A percentile compares a stretch with the other conserved stretches of the same genome.
Conservation (phyloP, 306 rosid species). For the Cucumis hystrix region DNA sequence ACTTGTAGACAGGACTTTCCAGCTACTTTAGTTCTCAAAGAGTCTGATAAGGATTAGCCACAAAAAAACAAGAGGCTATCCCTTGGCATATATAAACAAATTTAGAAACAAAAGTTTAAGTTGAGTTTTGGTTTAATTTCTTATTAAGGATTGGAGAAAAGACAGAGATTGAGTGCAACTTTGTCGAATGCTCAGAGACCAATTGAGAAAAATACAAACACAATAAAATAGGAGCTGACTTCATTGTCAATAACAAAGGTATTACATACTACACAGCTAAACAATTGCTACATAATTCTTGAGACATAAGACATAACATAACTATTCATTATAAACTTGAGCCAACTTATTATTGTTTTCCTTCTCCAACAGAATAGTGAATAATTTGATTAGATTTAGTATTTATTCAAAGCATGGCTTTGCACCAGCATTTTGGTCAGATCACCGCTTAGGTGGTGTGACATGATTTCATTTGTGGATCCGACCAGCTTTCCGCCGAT, state of each 20-base stretch:
- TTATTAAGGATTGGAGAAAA: background rate
- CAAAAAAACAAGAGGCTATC: background rate
- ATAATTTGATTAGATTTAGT: background rate
- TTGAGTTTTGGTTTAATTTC: slow-evolving; percentile 3
- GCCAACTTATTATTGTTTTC: slow-evolving; percentile 44
- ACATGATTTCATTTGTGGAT: slow-evolving; percentile 95
- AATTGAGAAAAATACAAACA: background rate
- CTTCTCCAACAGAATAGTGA: slow-evolving; percentile 22
- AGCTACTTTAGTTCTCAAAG: background rate
- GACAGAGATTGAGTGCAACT: background rate
- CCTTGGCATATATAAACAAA: background rate
- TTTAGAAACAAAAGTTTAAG: background rate
- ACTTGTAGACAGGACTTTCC: background rate
- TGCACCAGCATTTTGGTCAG: slow-evolving; percentile 46
- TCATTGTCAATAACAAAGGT: slow-evolving; percentile 46
- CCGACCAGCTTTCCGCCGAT: slow-evolving; percentile 71
- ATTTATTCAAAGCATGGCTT: slow-evolving; percentile 18
- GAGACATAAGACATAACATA: slow-evolving; percentile 23
- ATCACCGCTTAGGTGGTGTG: slow-evolving; percentile 76
- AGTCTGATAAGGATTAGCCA: background rate
- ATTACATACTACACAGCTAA: slow-evolving; percentile 42
- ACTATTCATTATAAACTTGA: slow-evolving; percentile 20
- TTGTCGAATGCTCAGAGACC: background rate
- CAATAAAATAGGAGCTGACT: slow-evolving; percentile 24
- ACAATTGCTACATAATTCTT: slow-evolving; percentile 36